Conservation (phyloP, 1,139 yeast genomes). For the Geotrichum klebahnii region DNA sequence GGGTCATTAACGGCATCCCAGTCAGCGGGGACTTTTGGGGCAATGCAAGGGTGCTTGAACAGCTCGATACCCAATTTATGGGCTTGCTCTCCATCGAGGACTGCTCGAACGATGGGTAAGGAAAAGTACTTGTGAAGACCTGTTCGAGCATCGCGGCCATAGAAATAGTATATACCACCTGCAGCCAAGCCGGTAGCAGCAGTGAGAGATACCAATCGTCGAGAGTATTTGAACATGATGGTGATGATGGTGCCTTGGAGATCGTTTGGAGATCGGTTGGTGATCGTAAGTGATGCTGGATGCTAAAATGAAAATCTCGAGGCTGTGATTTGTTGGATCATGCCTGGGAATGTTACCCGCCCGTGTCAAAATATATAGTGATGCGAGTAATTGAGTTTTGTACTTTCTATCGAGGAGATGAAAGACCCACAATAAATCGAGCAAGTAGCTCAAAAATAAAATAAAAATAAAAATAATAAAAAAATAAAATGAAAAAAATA, state of each 20-base stretch:
- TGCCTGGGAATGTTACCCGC: too few species aligned
- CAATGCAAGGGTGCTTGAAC: constrained; percentile 50
- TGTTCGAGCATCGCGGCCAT: constrained; percentile 71
- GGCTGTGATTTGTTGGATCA: too few species aligned
- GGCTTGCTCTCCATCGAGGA: constrained; percentile 79
- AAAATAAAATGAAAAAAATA: too few species aligned
- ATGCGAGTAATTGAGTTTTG: too few species aligned
- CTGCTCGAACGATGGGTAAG: constrained; percentile 69
- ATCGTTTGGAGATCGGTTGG: neutral
- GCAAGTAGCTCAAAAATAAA: too few species aligned
- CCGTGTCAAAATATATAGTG: too few species aligned
- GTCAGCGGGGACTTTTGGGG: constrained; percentile 33
- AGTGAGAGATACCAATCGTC: constrained; percentile 25
- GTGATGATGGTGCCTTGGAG: neutral
- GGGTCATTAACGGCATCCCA: constrained; percentile 38
- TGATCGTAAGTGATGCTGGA: too few species aligned
- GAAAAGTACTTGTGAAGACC: constrained; percentile 74
- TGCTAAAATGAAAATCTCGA: too few species aligned
- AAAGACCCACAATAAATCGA: too few species aligned
- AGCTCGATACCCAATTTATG: constrained; percentile 70
- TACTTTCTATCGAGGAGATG: too few species aligned
- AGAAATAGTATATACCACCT: constrained; percentile 43
- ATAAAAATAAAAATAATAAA: too few species aligned
- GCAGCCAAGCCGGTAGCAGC: constrained; percentile 38
- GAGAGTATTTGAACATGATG: constrained; percentile 18